These are phyloP conservation scores for Solanum habrochaites DNA, from an alignment of 257 asterid genomes.

Conservation along the genomic window DNA sequence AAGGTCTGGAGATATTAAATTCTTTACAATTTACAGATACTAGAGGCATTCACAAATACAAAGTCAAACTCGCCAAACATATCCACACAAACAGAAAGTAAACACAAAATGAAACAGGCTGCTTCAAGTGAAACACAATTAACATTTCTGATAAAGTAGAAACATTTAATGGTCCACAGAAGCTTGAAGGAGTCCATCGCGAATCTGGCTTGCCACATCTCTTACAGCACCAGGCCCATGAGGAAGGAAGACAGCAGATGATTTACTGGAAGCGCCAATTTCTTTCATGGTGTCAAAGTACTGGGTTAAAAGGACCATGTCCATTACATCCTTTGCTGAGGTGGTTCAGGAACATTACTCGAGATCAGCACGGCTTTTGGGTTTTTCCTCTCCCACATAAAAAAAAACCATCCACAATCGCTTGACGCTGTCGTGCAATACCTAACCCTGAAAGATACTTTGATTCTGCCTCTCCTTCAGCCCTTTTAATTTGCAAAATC, in stretches of 20 bases:
- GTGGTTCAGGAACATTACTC: conserved; percentile 20
- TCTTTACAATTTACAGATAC: neutral
- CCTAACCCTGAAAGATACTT: conserved; percentile 15
- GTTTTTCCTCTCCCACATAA: too few relatives aligned
- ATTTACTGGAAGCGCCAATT: conserved; percentile 15
- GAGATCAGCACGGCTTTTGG: too few relatives aligned
- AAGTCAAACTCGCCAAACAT: neutral
- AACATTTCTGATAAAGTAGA: neutral
- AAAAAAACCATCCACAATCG: conserved; percentile 21
- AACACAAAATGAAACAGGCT: neutral
- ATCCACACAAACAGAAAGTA: neutral
- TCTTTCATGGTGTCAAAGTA: conserved; percentile 25
- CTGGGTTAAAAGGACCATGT: conserved; percentile 19
- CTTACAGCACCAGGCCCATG: conserved; percentile 22
- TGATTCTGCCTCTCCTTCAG: conserved; percentile 20
- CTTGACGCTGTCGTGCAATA: conserved; percentile 22
- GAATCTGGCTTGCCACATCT: conserved; percentile 20
- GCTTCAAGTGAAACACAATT: neutral
- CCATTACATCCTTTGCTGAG: conserved; percentile 22
- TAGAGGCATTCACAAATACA: neutral
- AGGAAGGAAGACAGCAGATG: conserved; percentile 18
- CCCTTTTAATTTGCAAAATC: conserved; percentile 13
- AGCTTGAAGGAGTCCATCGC: conserved; percentile 20
- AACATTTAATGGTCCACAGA: neutral
- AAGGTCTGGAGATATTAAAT: neutral